Percentiles rank a stretch among this genome's conserved stretches.
phyloP scores from a whole-genome alignment of 1,284 basidiomycete species.

The Heterobasidion annosum region DNA sequence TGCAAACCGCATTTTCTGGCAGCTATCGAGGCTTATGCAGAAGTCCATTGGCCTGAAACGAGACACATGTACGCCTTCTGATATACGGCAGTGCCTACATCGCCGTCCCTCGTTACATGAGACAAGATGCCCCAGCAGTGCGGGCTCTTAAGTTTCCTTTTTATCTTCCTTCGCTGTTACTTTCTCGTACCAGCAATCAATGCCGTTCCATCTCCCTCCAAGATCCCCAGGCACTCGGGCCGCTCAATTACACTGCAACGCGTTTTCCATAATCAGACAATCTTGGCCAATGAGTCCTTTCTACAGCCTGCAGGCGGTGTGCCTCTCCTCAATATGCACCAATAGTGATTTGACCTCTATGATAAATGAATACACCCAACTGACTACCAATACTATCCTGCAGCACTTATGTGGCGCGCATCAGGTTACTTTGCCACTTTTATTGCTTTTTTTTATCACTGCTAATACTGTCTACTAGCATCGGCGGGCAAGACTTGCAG shows the following conservation, averaged over 20 bases:
- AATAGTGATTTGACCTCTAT: not conserved
- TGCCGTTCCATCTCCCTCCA: not conserved
- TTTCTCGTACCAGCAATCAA: not conserved
- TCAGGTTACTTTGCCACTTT: conserved; percentile 20
- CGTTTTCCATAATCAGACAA: not conserved
- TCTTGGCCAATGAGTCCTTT: not conserved
- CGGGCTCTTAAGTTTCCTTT: not conserved
- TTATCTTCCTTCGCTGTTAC: not conserved
- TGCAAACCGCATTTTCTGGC: no score
- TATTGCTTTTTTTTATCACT: conserved; percentile 1
- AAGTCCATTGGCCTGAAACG: no score
- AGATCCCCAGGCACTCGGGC: not conserved
- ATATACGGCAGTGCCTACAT: no score
- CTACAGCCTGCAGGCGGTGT: not conserved
- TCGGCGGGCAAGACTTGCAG: conserved; percentile 38
- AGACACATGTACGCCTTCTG: no score
- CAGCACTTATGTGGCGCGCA: conserved; percentile 31
- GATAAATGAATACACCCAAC: not conserved
- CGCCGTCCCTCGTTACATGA: no score
- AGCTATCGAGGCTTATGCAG: no score
- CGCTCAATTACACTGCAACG: not conserved
- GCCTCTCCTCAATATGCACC: not conserved
- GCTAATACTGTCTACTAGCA: conserved; percentile 16
- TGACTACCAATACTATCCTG: not conserved
- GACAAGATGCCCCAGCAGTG: no score